Percentiles rank a stretch among this genome's conserved stretches.
Evolutionary conservation across 768 basidiomycete genomes (phyloP).

Genomic region (Paxillus rubicundulus): DNA sequence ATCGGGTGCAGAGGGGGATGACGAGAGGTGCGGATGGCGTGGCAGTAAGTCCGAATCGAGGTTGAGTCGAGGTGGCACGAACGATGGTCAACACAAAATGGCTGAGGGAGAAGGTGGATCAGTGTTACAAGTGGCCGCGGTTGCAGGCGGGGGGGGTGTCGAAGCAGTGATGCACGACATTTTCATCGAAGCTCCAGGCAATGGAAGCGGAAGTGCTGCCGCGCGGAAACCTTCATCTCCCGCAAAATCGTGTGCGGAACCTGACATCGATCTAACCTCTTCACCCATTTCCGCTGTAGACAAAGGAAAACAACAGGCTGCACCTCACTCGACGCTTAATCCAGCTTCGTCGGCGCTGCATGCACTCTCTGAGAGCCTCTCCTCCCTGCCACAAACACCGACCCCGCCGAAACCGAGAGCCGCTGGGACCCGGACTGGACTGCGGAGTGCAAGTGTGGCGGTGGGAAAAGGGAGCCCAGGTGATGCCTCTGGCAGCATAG

Average conservation of each 20-base stretch:
- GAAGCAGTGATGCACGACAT: constrained; percentile 6
- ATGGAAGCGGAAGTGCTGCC: background rate
- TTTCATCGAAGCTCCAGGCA: constrained; percentile 9
- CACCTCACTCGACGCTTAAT: constrained; percentile 21
- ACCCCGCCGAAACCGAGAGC: constrained; percentile 29
- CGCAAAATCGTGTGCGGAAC: constrained; percentile 6
- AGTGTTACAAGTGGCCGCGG: background rate
- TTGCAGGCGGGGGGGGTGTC: background rate
- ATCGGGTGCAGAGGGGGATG: constrained; percentile 7
- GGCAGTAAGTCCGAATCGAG: background rate
- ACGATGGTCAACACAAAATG: background rate
- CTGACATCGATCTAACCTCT: constrained; percentile 12
- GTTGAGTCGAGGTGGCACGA: background rate
- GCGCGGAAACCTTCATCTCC: constrained; percentile 15
- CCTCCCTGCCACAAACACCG: constrained; percentile 43
- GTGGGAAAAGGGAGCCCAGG: constrained; percentile 24
- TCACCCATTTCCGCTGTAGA: constrained; percentile 13
- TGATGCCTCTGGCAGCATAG: constrained; percentile 35
- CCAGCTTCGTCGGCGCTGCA: constrained; percentile 45
- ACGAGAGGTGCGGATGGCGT: background rate
- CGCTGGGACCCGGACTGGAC: constrained; percentile 51
- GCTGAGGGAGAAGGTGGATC: constrained; percentile 9
- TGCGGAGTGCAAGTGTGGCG: constrained; percentile 39
- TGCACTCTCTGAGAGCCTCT: constrained; percentile 61
- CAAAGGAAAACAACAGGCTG: constrained; percentile 22